Conservation (phyloP, 495 filamentous ascomycete genomes). For the Glonium stellatum region DNA sequence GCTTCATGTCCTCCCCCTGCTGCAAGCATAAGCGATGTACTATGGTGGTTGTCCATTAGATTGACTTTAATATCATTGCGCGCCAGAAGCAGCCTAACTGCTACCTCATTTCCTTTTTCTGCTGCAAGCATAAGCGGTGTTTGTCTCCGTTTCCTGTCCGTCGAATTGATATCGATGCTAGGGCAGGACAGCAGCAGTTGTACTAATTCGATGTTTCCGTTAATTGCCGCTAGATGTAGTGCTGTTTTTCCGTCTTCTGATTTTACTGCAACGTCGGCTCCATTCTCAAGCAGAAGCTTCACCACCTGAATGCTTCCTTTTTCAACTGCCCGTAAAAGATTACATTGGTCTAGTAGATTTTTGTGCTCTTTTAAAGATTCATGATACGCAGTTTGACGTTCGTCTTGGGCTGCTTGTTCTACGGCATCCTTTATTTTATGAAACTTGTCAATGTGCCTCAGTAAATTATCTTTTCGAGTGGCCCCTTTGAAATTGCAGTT, state of each 20-base stretch:
- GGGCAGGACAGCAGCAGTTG: neutral
- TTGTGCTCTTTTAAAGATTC: constrained; percentile 8
- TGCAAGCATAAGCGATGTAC: neutral
- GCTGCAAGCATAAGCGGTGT: neutral
- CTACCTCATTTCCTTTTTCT: neutral
- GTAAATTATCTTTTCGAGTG: constrained; percentile 18
- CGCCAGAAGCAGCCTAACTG: neutral
- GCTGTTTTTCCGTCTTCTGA: constrained; percentile 5
- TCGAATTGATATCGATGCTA: no score
- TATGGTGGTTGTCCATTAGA: no score
- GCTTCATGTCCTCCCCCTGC: neutral
- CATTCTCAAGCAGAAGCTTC: neutral
- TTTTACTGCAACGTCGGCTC: constrained; percentile 1
- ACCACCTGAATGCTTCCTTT: neutral
- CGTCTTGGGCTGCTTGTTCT: constrained; percentile 3
- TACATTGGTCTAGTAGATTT: constrained; percentile 4
- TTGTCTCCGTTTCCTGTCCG: no score
- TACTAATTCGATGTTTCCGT: constrained; percentile 9
- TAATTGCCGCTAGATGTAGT: constrained; percentile 6
- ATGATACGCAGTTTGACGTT: constrained; percentile 6
- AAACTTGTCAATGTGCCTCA: constrained; percentile 9
- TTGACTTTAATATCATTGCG: constrained; percentile 1
- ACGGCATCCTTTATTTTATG: neutral
- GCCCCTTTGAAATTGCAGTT: constrained; percentile 14
- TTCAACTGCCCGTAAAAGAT: constrained; percentile 4